Conservation (phyloP, 2,329 filamentous ascomycete genomes). For the Ophiocordyceps polyrhachis-furcata region DNA sequence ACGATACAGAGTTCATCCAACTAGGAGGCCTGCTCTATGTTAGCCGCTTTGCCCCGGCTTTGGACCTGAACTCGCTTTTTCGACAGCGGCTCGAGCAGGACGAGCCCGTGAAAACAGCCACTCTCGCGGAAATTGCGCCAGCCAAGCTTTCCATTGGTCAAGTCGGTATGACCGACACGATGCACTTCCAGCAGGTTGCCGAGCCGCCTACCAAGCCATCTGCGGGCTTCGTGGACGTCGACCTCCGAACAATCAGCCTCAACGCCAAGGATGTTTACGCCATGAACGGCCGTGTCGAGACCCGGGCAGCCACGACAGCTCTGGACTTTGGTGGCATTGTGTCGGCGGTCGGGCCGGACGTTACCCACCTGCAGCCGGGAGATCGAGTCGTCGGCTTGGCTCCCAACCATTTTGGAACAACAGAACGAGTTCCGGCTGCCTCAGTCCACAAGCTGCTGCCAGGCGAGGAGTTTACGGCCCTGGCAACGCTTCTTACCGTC, state of each 20-base stretch:
- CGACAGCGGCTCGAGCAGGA: background rate
- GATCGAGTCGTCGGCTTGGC: background rate
- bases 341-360: background rate
- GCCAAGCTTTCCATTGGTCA: background rate
- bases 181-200: background rate
- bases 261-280: background rate
- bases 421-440: background rate
- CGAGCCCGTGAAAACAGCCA: background rate
- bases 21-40: background rate
- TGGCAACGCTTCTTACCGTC: background rate
- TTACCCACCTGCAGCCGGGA: background rate
- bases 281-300: background rate
- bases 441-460: background rate
- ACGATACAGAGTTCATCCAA: background rate
- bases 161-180: background rate
- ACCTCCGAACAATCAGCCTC: background rate
- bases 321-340: background rate
- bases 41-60: background rate
- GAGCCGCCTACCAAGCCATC: background rate
- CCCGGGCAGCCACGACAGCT: background rate
- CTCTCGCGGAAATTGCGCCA: background rate
- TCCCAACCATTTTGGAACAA: background rate
- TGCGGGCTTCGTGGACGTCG: background rate
- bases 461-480: background rate
- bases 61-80: background rate